Evolutionary conservation across 2,329 filamentous ascomycete species (phyloP).

Genomic region (Cladosporium sp.): DNA sequence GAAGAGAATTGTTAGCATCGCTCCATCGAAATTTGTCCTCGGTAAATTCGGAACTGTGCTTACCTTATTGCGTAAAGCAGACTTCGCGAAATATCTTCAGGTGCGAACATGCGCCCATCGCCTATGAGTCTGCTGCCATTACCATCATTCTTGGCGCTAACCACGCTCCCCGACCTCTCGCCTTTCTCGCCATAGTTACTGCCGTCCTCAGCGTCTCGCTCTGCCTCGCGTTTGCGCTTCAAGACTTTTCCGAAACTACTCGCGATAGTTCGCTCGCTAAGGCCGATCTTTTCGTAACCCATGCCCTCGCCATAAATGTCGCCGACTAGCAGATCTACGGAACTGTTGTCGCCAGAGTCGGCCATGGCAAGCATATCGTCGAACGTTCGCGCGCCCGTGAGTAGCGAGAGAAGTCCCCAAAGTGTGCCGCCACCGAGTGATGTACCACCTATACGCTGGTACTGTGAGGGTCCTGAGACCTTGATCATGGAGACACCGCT

Average conservation of each 20-base stretch:
- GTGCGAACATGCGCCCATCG: constrained; percentile 58
- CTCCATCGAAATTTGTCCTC: neutral
- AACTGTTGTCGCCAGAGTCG: constrained; percentile 83
- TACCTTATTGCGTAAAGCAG: constrained; percentile 83
- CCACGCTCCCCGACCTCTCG: constrained; percentile 23
- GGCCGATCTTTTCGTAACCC: constrained; percentile 91
- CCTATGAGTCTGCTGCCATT: constrained; percentile 29
- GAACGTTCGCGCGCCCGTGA: constrained; percentile 92
- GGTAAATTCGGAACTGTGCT: constrained; percentile 4
- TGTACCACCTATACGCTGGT: constrained; percentile 87
- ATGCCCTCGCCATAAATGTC: constrained; percentile 98
- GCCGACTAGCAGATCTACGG: constrained; percentile 93
- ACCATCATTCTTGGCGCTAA: constrained; percentile 28
- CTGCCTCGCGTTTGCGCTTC: constrained; percentile 81
- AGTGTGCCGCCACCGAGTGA: constrained; percentile 95
- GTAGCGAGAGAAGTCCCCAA: constrained; percentile 86
- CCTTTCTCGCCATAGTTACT: constrained; percentile 47
- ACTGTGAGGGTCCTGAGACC: constrained; percentile 82
- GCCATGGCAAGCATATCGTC: constrained; percentile 95
- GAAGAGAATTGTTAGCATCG: neutral
- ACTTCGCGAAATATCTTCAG: constrained; percentile 83
- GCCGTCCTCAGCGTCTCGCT: constrained; percentile 70
- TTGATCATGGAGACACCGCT: constrained; percentile 97
- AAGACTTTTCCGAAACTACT: constrained; percentile 97
- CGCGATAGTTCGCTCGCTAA: constrained; percentile 93